Percentiles rank a stretch among this genome's conserved stretches.
phyloP scores from a whole-genome alignment of 495 filamentous ascomycete genomes.

The Neurospora sp. region DNA sequence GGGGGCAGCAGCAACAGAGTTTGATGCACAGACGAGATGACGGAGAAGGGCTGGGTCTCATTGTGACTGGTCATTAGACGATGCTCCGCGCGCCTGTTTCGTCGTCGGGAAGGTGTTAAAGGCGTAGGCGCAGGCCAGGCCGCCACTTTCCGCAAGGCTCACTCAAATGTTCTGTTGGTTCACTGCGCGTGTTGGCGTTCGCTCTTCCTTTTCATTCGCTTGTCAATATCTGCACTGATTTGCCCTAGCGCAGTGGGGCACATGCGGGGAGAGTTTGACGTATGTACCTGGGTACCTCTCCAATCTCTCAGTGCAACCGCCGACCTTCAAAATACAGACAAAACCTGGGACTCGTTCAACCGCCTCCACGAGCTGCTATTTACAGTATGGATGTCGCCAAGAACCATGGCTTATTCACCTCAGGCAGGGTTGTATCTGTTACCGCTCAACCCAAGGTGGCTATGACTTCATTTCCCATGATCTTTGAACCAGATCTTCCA shows the following conservation, averaged over 20 bases:
- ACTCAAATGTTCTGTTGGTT: not conserved
- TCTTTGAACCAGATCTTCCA: not conserved
- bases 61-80: not conserved
- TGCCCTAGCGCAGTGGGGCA: not conserved
- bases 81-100: not conserved
- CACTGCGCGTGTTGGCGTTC: not conserved
- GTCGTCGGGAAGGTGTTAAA: not conserved
- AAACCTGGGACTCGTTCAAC: not conserved
- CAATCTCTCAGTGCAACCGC: not conserved
- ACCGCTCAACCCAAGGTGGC: not conserved
- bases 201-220: not conserved
- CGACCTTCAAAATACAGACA: not conserved
- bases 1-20: not conserved
- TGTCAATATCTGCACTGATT: not conserved
- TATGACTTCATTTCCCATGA: not conserved
- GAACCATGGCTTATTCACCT: not conserved
- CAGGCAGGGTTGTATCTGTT: not conserved
- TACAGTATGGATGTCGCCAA: not conserved
- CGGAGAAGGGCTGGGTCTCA: not conserved
- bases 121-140: not conserved
- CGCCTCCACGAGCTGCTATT: not conserved
- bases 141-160: not conserved
- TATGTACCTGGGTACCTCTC: not conserved
- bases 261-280: not conserved
- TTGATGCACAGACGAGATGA: not conserved